A percentile compares a stretch with the other conserved stretches of the same genome.
phyloP scores from a whole-genome alignment of 75 land plant species.

The Cryptomeria japonica region DNA sequence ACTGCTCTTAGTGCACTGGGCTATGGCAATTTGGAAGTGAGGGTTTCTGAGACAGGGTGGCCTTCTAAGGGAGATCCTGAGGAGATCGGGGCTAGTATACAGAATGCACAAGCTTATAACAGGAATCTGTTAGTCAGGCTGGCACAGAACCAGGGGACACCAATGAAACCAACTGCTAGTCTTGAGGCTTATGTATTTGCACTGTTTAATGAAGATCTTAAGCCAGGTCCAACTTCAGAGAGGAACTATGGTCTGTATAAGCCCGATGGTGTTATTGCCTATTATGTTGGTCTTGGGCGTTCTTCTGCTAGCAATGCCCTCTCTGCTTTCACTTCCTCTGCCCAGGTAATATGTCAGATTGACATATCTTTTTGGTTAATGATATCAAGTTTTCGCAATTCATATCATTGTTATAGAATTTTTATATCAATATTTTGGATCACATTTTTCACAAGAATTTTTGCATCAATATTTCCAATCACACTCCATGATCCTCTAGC shows the following conservation, averaged over 20 bases:
- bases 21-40: slow-evolving; percentile 40
- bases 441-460: too few species aligned
- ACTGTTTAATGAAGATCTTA: slow-evolving; percentile 70
- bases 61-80: slow-evolving; percentile 66
- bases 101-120: slow-evolving; percentile 59
- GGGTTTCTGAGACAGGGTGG: slow-evolving; percentile 87
- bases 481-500: too few species aligned
- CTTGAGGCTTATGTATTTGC: slow-evolving; percentile 73
- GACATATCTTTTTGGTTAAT: too few species aligned
- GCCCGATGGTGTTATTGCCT: slow-evolving; percentile 61
- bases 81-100: slow-evolving; percentile 59
- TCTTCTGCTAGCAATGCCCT: slow-evolving; percentile 23
- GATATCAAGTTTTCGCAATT: too few species aligned
- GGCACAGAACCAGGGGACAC: slow-evolving; percentile 56
- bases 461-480: too few species aligned
- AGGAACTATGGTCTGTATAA: slow-evolving; percentile 76
- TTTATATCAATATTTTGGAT: too few species aligned
- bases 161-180: slow-evolving; percentile 46
- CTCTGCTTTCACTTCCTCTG: slow-evolving; percentile 42
- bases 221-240: slow-evolving; percentile 83
- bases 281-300: slow-evolving; percentile 56
- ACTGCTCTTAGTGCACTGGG: slow-evolving; percentile 58
- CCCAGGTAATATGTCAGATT: neutral
- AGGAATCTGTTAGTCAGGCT: slow-evolving; percentile 59
- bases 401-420: too few species aligned